Evolutionary conservation across 352 stramenopile species (phyloP).

Genomic region (Pythium sukuiense): DNA sequence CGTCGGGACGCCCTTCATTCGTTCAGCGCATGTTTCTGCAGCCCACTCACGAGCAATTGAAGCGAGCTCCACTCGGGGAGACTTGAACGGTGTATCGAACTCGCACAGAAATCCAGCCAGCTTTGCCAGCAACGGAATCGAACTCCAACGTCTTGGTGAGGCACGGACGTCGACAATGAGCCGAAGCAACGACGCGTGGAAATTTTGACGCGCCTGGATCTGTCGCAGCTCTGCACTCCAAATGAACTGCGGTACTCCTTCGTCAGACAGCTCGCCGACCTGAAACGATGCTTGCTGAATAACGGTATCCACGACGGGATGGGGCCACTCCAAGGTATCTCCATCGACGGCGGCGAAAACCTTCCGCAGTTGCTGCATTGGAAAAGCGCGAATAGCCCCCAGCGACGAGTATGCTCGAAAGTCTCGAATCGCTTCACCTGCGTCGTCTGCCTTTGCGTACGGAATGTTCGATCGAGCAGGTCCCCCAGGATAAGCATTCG

Average conservation of each 20-base stretch:
- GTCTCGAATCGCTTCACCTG: constrained; percentile 8
- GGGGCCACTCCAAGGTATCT: constrained; percentile 44
- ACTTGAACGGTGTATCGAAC: neutral
- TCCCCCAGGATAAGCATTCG: constrained; percentile 14
- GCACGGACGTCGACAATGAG: neutral
- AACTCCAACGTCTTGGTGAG: constrained; percentile 20
- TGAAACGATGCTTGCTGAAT: constrained; percentile 52
- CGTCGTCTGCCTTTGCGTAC: constrained; percentile 11
- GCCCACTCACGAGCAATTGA: constrained; percentile 4
- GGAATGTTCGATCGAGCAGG: constrained; percentile 10
- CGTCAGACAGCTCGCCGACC: constrained; percentile 39
- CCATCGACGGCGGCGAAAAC: constrained; percentile 42
- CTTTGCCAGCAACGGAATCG: constrained; percentile 17
- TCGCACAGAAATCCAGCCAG: constrained; percentile 14
- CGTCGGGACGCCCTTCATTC: constrained; percentile 1
- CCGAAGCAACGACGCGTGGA: neutral
- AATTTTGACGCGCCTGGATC: constrained; percentile 3
- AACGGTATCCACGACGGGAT: constrained; percentile 36
- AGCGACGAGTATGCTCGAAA: constrained; percentile 3
- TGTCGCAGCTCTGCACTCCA: constrained; percentile 43
- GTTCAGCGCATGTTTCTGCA: neutral
- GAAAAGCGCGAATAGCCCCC: constrained; percentile 38
- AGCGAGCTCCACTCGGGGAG: neutral
- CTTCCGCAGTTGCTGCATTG: constrained; percentile 51
- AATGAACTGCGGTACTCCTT: constrained; percentile 16